Percentiles rank a stretch among this genome's conserved stretches.
These are phyloP conservation scores for Trichoderma virens DNA, from an alignment of 495 filamentous ascomycete genomes.

Conservation along the genomic window DNA sequence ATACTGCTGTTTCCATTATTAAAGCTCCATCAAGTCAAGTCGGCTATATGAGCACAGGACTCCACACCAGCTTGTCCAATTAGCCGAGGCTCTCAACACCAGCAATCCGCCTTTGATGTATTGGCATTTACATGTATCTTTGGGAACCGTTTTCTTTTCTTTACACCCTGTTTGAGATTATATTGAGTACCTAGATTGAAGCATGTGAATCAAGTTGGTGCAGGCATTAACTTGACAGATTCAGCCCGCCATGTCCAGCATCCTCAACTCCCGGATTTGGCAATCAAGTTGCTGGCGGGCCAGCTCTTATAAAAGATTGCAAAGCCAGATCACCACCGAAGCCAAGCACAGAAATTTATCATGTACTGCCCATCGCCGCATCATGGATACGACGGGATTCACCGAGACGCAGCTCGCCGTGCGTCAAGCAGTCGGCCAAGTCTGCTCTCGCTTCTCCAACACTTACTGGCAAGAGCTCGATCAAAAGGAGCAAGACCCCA, in stretches of 20 bases:
- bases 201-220: neutral
- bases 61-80: neutral
- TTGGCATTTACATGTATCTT: too few species aligned
- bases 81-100: neutral
- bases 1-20: too few species aligned
- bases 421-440: slow-evolving; percentile 58
- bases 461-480: slow-evolving; percentile 67
- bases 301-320: neutral
- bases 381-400: slow-evolving; percentile 70
- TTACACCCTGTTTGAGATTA: neutral
- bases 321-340: neutral
- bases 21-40: neutral
- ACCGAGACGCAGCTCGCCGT: slow-evolving; percentile 63
- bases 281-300: neutral
- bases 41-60: neutral
- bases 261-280: neutral
- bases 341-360: slow-evolving; percentile 15
- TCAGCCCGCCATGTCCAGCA: neutral
- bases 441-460: slow-evolving; percentile 57
- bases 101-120: neutral
- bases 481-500: slow-evolving; percentile 58
- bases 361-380: slow-evolving; percentile 19
- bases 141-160: too few species aligned
- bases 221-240: neutral
- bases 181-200: neutral